These are phyloP conservation scores for Schwanniomyces sp. DNA, from an alignment of 805 yeast species.

Conservation along the genomic window DNA sequence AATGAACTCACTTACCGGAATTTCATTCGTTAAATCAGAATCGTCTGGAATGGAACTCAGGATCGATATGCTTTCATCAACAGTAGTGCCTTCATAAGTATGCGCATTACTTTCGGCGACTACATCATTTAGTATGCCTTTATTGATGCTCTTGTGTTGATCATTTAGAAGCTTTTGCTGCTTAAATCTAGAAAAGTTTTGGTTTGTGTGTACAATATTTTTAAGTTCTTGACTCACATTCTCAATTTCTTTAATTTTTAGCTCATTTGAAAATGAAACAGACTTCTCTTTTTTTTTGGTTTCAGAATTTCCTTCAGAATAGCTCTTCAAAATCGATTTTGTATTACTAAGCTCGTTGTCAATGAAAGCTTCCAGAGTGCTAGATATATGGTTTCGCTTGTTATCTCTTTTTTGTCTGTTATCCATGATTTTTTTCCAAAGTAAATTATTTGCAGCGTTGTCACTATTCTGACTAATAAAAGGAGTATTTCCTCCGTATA, in stretches of 20 bases:
- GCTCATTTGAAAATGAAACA: conserved; percentile 53
- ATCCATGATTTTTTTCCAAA: conserved; percentile 43
- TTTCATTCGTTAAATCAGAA: background rate
- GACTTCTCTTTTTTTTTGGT: conserved; percentile 33
- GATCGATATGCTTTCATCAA: background rate
- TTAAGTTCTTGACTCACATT: conserved; percentile 51
- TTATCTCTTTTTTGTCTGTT: conserved; percentile 13
- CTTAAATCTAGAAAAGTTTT: conserved; percentile 18
- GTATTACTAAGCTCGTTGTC: background rate
- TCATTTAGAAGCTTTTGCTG: conserved; percentile 6
- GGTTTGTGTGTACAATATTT: conserved; percentile 19
- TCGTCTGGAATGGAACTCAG: background rate
- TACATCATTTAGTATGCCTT: too few species aligned
- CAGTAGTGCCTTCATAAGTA: background rate
- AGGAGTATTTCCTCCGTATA: conserved; percentile 19
- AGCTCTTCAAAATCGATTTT: background rate
- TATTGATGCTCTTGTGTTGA: too few species aligned
- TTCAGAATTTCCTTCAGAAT: background rate
- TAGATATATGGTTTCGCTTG: background rate
- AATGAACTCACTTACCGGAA: conserved; percentile 11
- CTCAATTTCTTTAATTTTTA: conserved; percentile 61
- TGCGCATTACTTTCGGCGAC: background rate
- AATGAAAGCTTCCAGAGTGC: background rate
- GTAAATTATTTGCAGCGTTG: conserved; percentile 17
- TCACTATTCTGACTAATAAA: conserved; percentile 11